Conservation (phyloP, 2,329 filamentous ascomycete genomes). For the Samsoniella hepiali region DNA sequence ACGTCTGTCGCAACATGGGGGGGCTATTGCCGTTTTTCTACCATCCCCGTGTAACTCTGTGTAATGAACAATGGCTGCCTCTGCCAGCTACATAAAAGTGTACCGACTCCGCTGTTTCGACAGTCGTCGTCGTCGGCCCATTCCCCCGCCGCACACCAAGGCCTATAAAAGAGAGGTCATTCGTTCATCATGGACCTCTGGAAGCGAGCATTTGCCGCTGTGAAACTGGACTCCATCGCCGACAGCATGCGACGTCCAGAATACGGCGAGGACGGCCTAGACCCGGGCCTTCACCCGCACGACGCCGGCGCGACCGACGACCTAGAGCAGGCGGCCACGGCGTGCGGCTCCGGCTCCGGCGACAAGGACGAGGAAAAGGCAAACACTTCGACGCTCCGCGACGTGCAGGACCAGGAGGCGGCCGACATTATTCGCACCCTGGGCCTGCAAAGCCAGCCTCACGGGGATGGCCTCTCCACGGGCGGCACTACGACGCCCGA, state of each 20-base stretch:
- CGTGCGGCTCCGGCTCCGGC: background rate
- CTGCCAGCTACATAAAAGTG: background rate
- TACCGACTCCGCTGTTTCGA: background rate
- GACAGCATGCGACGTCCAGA: slow-evolving; percentile 12
- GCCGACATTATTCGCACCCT: slow-evolving; percentile 7
- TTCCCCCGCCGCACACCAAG: too few species aligned
- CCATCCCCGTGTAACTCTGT: background rate
- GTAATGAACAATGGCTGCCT: background rate
- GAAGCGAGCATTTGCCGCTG: slow-evolving; percentile 6
- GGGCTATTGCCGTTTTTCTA: background rate
- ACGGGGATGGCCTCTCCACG: background rate
- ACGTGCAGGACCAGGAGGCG: slow-evolving; percentile 12
- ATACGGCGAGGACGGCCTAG: slow-evolving; percentile 12
- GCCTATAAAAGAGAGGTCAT: background rate
- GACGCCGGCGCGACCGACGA: slow-evolving; percentile 9
- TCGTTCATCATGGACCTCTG: slow-evolving; percentile 10
- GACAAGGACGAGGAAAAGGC: slow-evolving; percentile 5
- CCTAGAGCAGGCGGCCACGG: background rate
- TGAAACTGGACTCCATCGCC: slow-evolving; percentile 5
- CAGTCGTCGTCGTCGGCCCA: background rate
- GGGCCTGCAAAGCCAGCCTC: background rate
- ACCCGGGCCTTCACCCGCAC: background rate
- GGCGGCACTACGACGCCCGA: background rate
- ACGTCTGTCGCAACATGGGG: background rate
- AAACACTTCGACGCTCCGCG: background rate